Conservation (phyloP, 768 basidiomycete species). For the Tricholoma sp. region DNA sequence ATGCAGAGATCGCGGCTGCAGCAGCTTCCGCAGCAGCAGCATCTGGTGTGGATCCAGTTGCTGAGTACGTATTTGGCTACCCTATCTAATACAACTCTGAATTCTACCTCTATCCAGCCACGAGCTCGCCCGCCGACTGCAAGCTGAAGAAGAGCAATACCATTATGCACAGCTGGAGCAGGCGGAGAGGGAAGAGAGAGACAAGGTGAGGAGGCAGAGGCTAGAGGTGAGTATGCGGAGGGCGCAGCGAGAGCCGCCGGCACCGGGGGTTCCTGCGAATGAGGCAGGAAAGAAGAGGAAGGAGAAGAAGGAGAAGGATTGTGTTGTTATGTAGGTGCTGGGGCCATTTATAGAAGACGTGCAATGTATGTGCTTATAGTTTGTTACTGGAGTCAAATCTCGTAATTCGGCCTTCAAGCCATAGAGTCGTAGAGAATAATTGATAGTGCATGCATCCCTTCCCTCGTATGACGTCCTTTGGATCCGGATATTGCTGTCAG, state of each 20-base stretch:
- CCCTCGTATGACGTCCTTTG: too few species aligned
- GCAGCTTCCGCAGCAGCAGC: constrained; percentile 9
- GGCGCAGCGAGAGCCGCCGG: background rate
- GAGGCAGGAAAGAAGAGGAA: background rate
- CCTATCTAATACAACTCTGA: background rate
- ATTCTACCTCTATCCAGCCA: constrained; percentile 32
- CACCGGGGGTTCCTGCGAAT: background rate
- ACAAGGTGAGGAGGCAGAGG: background rate
- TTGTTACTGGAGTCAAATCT: background rate
- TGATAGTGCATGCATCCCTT: too few species aligned
- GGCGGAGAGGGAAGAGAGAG: background rate
- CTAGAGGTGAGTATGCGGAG: background rate
- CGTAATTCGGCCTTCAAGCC: too few species aligned
- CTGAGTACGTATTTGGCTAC: constrained; percentile 50
- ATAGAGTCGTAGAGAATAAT: too few species aligned
- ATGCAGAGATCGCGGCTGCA: constrained; percentile 31
- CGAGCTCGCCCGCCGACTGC: constrained; percentile 70
- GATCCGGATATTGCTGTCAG: too few species aligned
- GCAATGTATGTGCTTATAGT: background rate
- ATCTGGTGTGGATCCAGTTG: constrained; percentile 34
- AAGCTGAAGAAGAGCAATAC: constrained; percentile 71
- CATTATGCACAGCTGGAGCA: constrained; percentile 16
- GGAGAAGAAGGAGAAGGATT: background rate
- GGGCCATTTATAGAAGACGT: background rate
- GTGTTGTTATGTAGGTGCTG: background rate